Base-by-base conservation (phyloP, 2,329 filamentous ascomycete genomes). In the Zasmidium angulare region DNA sequence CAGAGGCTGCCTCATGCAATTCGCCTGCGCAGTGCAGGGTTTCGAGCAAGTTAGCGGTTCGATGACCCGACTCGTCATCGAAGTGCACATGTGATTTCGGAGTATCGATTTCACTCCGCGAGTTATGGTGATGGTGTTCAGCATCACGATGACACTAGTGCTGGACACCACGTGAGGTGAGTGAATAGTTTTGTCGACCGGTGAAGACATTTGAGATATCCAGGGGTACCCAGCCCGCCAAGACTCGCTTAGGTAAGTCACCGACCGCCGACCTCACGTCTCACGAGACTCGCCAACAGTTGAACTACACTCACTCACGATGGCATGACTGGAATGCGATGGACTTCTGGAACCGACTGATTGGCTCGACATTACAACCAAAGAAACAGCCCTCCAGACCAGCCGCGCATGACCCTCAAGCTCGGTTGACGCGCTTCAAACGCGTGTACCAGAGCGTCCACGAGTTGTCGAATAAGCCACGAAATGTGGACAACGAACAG, bases 381-480 rank as follows among this genome's bases (percentile, higher is more conserved):
- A 78, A 79, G 72, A 77, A 78, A 69, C 73, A 78, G 55, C 76
- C 77, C 40, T 74, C 78, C 60, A 63, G 61, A 50, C 59, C 65
- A 9, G 54, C 66, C n/a, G 63, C 63, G n/a, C 82, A 82, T 69
- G 82, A 83, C 64, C 82, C 84, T 22, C 81, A 84, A 63, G 82
- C 86, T 70, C 83, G 86, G 67, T 79, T 87, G 68, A 77, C 81
- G 65, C 80, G 83, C 63, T 88, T 87, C 75, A 84, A 84, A 68
- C 81, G 83, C 66, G 78, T 82, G 57, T 87, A 85, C 75, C 84
- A 85, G 71, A 78, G 81, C 55, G 77, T 87, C 20, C 77, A 85
- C 81, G 82, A 86, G 76, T 81, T 84, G 78, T 87, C 84, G 81
- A 84, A 85, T 61, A 82, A 81, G 56, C 79, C 80, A 36, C 78